A percentile compares a stretch with the other conserved stretches of the same genome.
These are phyloP conservation scores for Aspergillus fumigatiaffinis DNA, from an alignment of 2,329 filamentous ascomycete genomes.

Conservation along the genomic window DNA sequence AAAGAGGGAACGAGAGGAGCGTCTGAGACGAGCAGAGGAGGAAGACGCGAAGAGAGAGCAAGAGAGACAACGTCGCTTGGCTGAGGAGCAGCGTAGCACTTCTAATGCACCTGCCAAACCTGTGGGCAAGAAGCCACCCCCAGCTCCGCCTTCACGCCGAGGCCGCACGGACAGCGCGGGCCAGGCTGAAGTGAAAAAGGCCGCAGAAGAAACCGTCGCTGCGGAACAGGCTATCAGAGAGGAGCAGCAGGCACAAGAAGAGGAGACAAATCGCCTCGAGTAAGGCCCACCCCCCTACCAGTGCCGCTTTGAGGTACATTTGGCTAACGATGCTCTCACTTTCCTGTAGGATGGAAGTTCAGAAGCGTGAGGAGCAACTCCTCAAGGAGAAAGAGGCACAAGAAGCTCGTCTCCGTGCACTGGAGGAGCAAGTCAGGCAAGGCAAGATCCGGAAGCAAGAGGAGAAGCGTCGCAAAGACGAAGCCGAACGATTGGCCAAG, in stretches of 20 bases:
- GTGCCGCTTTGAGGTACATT: neutral
- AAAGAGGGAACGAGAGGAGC: conserved; percentile 78
- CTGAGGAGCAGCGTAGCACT: conserved; percentile 62
- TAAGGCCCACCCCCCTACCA: conserved; percentile 51
- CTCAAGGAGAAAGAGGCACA: conserved; percentile 75
- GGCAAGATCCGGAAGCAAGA: conserved; percentile 96
- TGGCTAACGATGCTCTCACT: conserved; percentile 6
- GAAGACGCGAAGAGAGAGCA: conserved; percentile 86
- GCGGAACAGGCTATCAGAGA: conserved; percentile 56
- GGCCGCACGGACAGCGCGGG: conserved; percentile 52
- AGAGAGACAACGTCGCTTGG: conserved; percentile 77
- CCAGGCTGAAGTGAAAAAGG: conserved; percentile 55
- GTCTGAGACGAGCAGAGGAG: conserved; percentile 83
- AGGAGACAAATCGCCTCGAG: conserved; percentile 73
- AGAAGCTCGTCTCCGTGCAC: conserved; percentile 74
- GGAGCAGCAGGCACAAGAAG: conserved; percentile 72
- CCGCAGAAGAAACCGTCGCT: conserved; percentile 58
- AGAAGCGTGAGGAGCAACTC: conserved; percentile 74
- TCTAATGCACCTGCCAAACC: conserved; percentile 56
- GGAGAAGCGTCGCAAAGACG: conserved; percentile 89
- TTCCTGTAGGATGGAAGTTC: conserved; percentile 63
- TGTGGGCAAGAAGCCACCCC: conserved; percentile 68
- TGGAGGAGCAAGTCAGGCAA: conserved; percentile 90
- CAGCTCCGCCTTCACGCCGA: conserved; percentile 68
- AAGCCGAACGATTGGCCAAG: conserved; percentile 77